phyloP scores from a whole-genome alignment of 1,284 basidiomycete species.

The Tetrapyrgos nigripes region DNA sequence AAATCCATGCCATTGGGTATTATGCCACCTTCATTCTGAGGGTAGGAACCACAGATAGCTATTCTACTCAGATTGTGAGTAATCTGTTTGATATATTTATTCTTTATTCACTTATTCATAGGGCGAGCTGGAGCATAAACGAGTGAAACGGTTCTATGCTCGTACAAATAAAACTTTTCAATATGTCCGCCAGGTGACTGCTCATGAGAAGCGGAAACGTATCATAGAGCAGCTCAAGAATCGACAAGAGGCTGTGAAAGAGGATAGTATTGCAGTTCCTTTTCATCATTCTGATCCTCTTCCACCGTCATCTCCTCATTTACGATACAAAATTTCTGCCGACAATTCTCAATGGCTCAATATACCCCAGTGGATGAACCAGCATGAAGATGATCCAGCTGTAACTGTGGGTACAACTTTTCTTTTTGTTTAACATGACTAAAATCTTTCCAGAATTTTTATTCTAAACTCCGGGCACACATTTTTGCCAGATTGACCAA shows the following conservation, averaged over 20 bases:
- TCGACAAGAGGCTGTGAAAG: background rate
- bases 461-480: background rate
- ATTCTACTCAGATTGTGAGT: background rate
- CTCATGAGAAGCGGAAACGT: background rate
- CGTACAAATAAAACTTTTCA: background rate
- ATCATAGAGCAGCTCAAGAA: background rate
- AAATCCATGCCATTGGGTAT: background rate
- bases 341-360: background rate
- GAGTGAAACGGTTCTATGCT: background rate
- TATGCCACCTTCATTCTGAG: background rate
- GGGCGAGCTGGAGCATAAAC: background rate
- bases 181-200: background rate
- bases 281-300: background rate
- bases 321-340: background rate
- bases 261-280: background rate
- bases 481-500: background rate
- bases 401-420: too few species aligned
- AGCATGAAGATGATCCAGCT: background rate
- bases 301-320: background rate
- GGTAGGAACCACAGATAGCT: too few species aligned
- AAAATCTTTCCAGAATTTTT: background rate
- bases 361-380: background rate
- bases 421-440: too few species aligned
- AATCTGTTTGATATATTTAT: background rate
- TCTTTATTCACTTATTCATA: background rate